Evolutionary conservation across 2,329 filamentous ascomycete genomes (phyloP).

Genomic region (Achaetomium macrosporum): DNA sequence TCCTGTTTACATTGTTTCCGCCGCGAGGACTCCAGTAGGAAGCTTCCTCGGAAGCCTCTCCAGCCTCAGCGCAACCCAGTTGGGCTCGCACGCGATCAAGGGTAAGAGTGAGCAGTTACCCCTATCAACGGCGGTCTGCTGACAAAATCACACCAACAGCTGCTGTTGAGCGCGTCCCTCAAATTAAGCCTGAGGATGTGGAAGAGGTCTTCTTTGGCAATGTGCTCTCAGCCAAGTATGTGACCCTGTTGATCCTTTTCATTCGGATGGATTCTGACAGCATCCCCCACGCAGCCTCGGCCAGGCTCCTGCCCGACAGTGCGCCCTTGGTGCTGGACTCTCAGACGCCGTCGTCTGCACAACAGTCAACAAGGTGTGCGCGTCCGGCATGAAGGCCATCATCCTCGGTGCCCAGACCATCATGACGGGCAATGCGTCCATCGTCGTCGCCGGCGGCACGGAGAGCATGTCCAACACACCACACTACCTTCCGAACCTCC

Average conservation of each 20-base stretch:
- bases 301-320: conserved; percentile 94
- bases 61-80: conserved; percentile 75
- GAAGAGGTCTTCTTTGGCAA: conserved; percentile 98
- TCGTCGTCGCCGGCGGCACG: conserved; percentile 88
- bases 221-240: conserved; percentile 90
- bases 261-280: conserved; percentile 16
- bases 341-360: conserved; percentile 74
- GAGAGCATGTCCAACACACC: conserved; percentile 99
- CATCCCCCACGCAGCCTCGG: conserved; percentile 60
- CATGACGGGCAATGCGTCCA: conserved; percentile 87
- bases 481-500: conserved; percentile 86
- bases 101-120: conserved; percentile 45
- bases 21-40: conserved; percentile 82
- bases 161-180: conserved; percentile 78
- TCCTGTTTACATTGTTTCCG: conserved; percentile 93
- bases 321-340: conserved; percentile 83
- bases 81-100: conserved; percentile 90
- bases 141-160: conserved; percentile 35
- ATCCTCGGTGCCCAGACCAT: conserved; percentile 95
- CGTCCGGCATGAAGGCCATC: conserved; percentile 88
- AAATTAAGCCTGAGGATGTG: conserved; percentile 82
- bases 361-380: conserved; percentile 98
- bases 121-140: conserved; percentile 8
- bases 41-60: conserved; percentile 93
- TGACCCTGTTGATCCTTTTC: conserved; percentile 6